Evolutionary conservation across 1,284 basidiomycete genomes (phyloP), one percentile per base, ranked within the genome.

Genomic region (Pterulicium gracile): DNA sequence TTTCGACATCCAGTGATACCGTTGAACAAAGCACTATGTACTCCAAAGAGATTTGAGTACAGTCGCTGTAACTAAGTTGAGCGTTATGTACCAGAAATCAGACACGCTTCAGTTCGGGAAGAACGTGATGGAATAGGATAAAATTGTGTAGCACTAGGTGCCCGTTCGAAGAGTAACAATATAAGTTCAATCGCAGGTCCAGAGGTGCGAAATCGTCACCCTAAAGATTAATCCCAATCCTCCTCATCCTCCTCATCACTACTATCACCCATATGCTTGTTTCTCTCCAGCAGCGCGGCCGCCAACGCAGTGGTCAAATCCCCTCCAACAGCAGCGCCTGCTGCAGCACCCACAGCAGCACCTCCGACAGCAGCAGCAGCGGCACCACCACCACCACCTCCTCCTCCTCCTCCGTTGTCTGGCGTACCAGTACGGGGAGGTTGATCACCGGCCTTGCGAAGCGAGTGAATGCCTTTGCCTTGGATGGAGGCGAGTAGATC

Each of bases 201-300:
- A n/a, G n/a, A n/a, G n/a, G n/a, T n/a, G n/a, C n/a, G n/a, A n/a
- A n/a, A n/a, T 32, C 27, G 27, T 32, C 27, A 32, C 27, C 27
- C 27, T 32, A 32, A 32, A n/a, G n/a, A n/a, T n/a, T n/a, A n/a
- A n/a, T 32, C 27, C 27, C 27, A 32, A 32, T 88, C 88, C 39
- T 90, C 88, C 27, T 88, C 88, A 3, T 88, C 88, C 35, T 96
- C 91, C 2, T 92, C 90, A 54, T 93, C 90, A 54, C 79, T 84
- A 55, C 81, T 88, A 54, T 92, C 90, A 3, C 88, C 92, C 61
- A 97, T 72, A 58, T 91, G 86, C 62, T 88, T 91, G 63, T 92
- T 97, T 55, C 93, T 70, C 58, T 86, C 79, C 54, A 72, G 50
- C 45, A 79, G 55, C 1, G 75, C 76, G 48, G 65, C 70, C n/a